These are phyloP conservation scores for Suhomyces prunicola DNA, from an alignment of 805 yeast species.

Conservation along the genomic window DNA sequence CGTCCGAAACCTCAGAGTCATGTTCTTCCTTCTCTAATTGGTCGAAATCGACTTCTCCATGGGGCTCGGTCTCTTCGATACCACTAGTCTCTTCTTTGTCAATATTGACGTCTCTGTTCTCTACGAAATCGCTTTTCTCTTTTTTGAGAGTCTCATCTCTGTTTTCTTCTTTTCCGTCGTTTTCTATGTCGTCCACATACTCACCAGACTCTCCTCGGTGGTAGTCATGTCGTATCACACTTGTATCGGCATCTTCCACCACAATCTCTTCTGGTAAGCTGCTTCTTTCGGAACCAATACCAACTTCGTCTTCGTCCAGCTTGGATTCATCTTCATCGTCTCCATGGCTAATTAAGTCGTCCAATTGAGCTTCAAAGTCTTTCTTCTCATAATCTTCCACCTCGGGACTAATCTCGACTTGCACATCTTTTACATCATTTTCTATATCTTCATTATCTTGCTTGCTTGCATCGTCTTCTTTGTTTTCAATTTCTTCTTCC, in stretches of 20 bases:
- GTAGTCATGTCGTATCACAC: neutral
- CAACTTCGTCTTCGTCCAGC: neutral
- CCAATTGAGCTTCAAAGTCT: neutral
- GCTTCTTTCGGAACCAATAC: neutral
- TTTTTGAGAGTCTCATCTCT: neutral
- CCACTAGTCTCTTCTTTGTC: neutral
- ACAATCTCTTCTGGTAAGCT: neutral
- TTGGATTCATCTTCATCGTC: neutral
- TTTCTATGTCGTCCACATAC: neutral
- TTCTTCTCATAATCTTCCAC: neutral
- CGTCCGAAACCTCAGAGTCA: neutral
- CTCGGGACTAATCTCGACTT: neutral
- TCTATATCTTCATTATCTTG: neutral
- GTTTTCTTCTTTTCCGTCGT: neutral
- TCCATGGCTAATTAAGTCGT: neutral
- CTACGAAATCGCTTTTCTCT: neutral
- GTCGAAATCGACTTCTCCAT: neutral
- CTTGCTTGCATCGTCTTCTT: neutral
- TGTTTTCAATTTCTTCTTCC: neutral
- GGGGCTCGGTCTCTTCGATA: neutral
- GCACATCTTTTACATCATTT: neutral
- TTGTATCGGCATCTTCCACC: neutral
- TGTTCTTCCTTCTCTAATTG: neutral
- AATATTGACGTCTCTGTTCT: too few species aligned
- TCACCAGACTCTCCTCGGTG: neutral